Conservation (phyloP, 345 rosid genomes). For the Melaleuca alternifolia region DNA sequence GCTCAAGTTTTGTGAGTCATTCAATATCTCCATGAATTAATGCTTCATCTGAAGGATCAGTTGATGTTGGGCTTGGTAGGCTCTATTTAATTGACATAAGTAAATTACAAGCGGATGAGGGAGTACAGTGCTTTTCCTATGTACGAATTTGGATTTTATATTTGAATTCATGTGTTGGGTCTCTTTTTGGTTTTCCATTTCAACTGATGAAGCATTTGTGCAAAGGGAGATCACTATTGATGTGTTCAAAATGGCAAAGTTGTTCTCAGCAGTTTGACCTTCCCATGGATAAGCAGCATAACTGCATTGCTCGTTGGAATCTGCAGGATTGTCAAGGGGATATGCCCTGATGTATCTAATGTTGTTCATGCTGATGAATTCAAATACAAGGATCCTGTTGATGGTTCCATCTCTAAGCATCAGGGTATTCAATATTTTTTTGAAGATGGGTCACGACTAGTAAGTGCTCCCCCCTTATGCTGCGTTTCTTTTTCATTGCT, state of each 20-base stretch:
- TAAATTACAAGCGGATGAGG: not conserved
- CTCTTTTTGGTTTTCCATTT: not conserved
- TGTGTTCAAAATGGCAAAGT: not conserved
- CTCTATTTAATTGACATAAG: not conserved
- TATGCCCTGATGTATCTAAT: slow-evolving; percentile 55
- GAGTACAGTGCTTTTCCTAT: not conserved
- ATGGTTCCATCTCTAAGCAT: slow-evolving; percentile 85
- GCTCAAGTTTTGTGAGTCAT: not conserved
- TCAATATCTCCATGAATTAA: not conserved
- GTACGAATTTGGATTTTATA: not conserved
- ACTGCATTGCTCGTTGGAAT: not conserved
- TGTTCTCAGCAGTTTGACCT: not conserved
- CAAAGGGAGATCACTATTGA: not conserved
- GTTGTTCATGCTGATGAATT: slow-evolving; percentile 81
- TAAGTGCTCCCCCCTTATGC: slow-evolving; percentile 19
- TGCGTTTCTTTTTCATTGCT: not conserved
- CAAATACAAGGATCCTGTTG: slow-evolving; percentile 95
- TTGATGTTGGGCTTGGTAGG: not conserved
- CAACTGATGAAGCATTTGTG: not conserved
- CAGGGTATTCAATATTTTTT: slow-evolving; percentile 93
- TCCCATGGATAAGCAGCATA: not conserved
- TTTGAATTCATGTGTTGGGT: not conserved
- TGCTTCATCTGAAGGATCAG: not conserved
- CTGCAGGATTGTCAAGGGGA: slow-evolving; percentile 57
- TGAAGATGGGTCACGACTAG: slow-evolving; percentile 91